Evolutionary conservation across 441 rosid species (phyloP).

Genomic region (Euphorbia celastroides): DNA sequence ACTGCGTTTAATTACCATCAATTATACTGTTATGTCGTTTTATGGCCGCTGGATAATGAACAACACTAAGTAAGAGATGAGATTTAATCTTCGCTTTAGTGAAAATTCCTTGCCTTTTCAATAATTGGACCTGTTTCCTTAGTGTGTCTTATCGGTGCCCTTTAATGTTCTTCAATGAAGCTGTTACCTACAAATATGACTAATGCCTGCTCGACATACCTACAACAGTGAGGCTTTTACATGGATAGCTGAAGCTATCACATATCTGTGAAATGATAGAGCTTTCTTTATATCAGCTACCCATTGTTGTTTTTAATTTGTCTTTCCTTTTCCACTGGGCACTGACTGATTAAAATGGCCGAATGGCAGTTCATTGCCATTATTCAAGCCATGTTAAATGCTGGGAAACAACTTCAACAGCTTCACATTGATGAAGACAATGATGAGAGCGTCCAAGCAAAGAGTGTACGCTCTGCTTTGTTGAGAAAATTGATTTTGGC

Average conservation of each 20-base stretch:
- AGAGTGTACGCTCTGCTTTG: constrained; percentile 41
- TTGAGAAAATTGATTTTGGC: constrained; percentile 60
- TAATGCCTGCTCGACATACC: background rate
- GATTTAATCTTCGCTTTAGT: background rate
- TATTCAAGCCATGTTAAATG: constrained; percentile 63
- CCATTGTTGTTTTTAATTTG: constrained; percentile 4
- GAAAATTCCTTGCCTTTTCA: background rate
- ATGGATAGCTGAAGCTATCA: background rate
- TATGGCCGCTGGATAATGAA: no score
- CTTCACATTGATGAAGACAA: constrained; percentile 45
- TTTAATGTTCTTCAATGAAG: background rate
- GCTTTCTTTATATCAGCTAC: background rate
- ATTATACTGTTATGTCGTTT: background rate
- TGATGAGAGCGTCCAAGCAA: constrained; percentile 23
- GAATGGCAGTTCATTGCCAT: constrained; percentile 75
- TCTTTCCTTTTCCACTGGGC: constrained; percentile 10
- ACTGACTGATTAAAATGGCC: constrained; percentile 23
- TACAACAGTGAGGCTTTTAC: background rate
- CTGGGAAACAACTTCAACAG: constrained; percentile 70
- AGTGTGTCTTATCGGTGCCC: background rate
- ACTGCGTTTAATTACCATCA: background rate
- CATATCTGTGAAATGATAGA: background rate
- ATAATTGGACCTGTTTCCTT: background rate
- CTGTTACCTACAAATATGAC: background rate
- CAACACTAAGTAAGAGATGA: background rate